These are phyloP conservation scores for Agaricus subrufescens DNA, from an alignment of 768 basidiomycete species.

Conservation along the genomic window DNA sequence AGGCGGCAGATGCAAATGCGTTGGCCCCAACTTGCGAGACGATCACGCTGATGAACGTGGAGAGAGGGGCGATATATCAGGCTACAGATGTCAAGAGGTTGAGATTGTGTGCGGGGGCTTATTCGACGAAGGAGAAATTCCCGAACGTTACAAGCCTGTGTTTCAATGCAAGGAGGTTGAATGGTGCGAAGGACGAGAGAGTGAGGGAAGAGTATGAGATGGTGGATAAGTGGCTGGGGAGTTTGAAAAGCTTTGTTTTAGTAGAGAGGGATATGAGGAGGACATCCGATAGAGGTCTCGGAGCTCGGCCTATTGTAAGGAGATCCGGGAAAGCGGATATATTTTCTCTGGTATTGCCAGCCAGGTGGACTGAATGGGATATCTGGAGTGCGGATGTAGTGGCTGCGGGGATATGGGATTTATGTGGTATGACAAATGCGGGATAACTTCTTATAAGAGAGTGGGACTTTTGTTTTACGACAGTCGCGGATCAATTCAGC, in stretches of 20 bases:
- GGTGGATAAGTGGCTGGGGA: constrained; percentile 5
- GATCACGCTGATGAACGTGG: constrained; percentile 6
- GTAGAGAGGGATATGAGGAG: constrained; percentile 3
- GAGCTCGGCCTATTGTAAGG: background rate
- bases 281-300: background rate
- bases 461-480: background rate
- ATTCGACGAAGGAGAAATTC: constrained; percentile 2
- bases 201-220: constrained; percentile 1
- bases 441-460: background rate
- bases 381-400: constrained; percentile 30
- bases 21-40: background rate
- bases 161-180: constrained; percentile 5
- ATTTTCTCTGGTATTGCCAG: constrained; percentile 14
- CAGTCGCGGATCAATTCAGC: background rate
- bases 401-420: constrained; percentile 28
- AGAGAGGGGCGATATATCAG: background rate
- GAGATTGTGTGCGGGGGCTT: constrained; percentile 3
- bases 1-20: background rate
- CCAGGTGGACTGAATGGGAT: constrained; percentile 27
- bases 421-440: constrained; percentile 12
- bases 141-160: constrained; percentile 4
- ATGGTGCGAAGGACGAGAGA: constrained; percentile 1
- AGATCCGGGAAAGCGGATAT: constrained; percentile 4
- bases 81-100: background rate
- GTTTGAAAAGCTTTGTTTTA: background rate